Percentiles rank a stretch among this genome's conserved stretches.
These are phyloP conservation scores for Pichia sp. DNA, from an alignment of 1,139 yeast species.

Conservation along the genomic window DNA sequence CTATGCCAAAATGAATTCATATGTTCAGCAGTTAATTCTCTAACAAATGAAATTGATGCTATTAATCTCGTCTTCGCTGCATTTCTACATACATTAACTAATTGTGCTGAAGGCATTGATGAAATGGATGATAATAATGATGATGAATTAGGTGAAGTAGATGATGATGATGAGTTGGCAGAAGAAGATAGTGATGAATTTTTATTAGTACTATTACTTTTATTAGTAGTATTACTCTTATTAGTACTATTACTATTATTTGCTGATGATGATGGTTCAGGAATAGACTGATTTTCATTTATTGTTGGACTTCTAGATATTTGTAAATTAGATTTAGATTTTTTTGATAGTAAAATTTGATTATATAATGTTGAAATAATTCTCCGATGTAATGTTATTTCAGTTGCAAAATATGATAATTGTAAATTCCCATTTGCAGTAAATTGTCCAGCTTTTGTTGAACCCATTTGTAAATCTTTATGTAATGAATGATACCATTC, in stretches of 20 bases:
- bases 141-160: too few species aligned
- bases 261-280: too few species aligned
- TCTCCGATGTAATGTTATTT: constrained; percentile 74
- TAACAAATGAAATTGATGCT: constrained; percentile 77
- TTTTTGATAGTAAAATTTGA: constrained; percentile 3
- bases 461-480: constrained; percentile 55
- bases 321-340: neutral
- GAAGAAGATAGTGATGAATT: constrained; percentile 20
- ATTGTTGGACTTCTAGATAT: neutral
- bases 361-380: constrained; percentile 51
- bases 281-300: too few species aligned
- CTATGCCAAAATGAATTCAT: constrained; percentile 87
- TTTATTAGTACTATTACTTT: neutral
- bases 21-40: constrained; percentile 72
- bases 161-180: too few species aligned
- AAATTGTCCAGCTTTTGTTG: constrained; percentile 51
- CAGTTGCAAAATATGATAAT: constrained; percentile 81
- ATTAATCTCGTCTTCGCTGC: constrained; percentile 78
- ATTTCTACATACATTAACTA: constrained; percentile 66
- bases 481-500: constrained; percentile 86
- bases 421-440: constrained; percentile 68
- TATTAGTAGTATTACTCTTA: neutral
- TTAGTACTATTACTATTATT: neutral
- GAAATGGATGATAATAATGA: too few species aligned
- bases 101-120: constrained; percentile 47